Percentiles rank a stretch among this genome's conserved stretches.
These are phyloP conservation scores for Cyclotella choctawhatcheeana DNA, from an alignment of 108 stramenopile species.

Conservation along the genomic window DNA sequence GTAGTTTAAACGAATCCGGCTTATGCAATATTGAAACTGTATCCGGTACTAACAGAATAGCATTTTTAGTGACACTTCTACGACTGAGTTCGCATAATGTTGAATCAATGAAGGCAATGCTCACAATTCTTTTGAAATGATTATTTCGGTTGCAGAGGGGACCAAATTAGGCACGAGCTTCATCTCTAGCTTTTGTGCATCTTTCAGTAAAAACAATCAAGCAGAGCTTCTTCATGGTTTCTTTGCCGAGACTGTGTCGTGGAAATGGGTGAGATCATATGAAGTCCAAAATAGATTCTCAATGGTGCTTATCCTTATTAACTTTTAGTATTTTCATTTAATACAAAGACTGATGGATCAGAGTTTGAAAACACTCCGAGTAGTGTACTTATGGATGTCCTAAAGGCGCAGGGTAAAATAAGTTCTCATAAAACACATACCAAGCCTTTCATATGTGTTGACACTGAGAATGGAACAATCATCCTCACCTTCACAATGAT, in stretches of 20 bases:
- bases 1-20: no score
- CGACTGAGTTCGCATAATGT: no score
- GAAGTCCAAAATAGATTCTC: not conserved
- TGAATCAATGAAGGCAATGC: no score
- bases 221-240: not conserved
- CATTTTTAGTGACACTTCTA: no score
- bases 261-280: slow-evolving; percentile 3
- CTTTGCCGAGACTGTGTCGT: not conserved
- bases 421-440: not conserved
- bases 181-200: not conserved
- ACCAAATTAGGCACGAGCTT: not conserved
- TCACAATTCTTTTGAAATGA: no score
- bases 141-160: not conserved
- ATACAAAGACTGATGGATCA: not conserved
- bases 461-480: not conserved
- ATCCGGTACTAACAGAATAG: no score
- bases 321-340: not conserved
- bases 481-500: not conserved
- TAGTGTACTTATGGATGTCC: not conserved
- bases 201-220: not conserved
- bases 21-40: no score
- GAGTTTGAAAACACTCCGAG: not conserved
- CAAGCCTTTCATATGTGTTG: slow-evolving; percentile 5
- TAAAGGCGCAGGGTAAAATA: not conserved
- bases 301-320: not conserved